These are phyloP conservation scores for Aspergillus jensenii DNA, from an alignment of 2,329 filamentous ascomycete species.

Conservation along the genomic window DNA sequence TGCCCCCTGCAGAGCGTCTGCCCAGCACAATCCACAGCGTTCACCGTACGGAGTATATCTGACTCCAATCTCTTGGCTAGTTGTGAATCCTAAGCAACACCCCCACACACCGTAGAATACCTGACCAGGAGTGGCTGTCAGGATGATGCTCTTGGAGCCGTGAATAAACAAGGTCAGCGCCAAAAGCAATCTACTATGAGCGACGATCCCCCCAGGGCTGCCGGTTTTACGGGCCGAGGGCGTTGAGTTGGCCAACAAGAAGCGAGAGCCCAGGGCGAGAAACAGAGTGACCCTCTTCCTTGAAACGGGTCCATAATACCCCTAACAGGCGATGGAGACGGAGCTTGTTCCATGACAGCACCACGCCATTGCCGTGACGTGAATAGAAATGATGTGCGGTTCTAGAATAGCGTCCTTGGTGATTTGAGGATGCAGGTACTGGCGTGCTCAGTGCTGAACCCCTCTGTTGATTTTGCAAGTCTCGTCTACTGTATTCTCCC, in stretches of 20 bases:
- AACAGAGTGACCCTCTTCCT: not conserved
- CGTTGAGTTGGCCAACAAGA: not conserved
- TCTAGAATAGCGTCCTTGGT: not conserved
- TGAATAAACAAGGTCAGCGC: not conserved
- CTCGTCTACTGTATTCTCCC: too few relatives aligned
- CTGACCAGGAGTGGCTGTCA: too few relatives aligned
- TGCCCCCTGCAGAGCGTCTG: not conserved
- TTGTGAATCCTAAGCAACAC: not conserved
- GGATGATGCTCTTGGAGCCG: too few relatives aligned
- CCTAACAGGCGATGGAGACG: conserved; percentile 8
- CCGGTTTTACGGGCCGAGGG: conserved; percentile 24
- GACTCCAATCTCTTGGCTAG: not conserved
- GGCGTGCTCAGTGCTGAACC: too few relatives aligned
- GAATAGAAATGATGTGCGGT: conserved; percentile 29
- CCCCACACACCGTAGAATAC: not conserved
- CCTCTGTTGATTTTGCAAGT: too few relatives aligned
- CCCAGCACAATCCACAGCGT: not conserved
- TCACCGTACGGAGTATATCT: not conserved
- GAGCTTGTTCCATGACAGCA: conserved; percentile 10
- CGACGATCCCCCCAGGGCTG: conserved; percentile 8
- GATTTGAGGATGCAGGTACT: conserved; percentile 16
- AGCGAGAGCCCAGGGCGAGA: not conserved
- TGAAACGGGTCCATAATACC: conserved; percentile 11
- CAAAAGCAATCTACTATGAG: not conserved
- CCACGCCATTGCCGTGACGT: conserved; percentile 25